Evolutionary conservation across 768 basidiomycete genomes (phyloP), one percentile per base, ranked within the genome.

Genomic region (Russula brevipes): DNA sequence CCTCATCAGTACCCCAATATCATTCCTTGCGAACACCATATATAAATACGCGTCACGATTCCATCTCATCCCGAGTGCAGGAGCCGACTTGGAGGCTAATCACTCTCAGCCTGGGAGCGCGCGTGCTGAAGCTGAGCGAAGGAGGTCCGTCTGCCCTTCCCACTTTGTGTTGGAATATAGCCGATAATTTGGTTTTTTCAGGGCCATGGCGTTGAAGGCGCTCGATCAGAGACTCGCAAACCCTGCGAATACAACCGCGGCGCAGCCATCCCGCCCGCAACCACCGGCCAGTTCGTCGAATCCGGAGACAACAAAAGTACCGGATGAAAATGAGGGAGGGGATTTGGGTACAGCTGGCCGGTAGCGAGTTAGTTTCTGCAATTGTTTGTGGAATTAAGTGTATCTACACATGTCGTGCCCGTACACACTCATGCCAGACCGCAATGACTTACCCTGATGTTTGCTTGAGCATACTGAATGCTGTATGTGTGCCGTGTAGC

Each of bases 121-220:
- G 19, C 82, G 97, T 39, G 97, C 97, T 24, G 97, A 99, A 76
- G 97, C 97, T 19, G 97, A 99, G 77, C 80, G 97, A 63, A 79
- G 96, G 78, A 83, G 96, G 94, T 94, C 65, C 60, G 84, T 61
- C 11, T 61, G 70, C 31, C 66, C 58, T 60, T n/a, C 56, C 24
- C 24, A 24, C 24, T 30, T 52, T 7, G 33, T 39, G 12, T 60
- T 12, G 16, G 19, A n/a, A 16, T 12, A 24, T 10, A 8, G 51
- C 50, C 6, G 12, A 16, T 59, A 10, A 67, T 58, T 36, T 46
- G 36, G 12, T 59, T 19, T 58, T 2, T 63, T 31, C 70, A 97
- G 96, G 69, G 94, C 95, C 1, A 85, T 99, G 80, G 97, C 97
- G 36, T 78, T 99, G 70, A 97, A 98, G 74, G 97, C 97, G 4